phyloP scores from a whole-genome alignment of 2,329 filamentous ascomycete species.

The Biscogniauxia marginata region DNA sequence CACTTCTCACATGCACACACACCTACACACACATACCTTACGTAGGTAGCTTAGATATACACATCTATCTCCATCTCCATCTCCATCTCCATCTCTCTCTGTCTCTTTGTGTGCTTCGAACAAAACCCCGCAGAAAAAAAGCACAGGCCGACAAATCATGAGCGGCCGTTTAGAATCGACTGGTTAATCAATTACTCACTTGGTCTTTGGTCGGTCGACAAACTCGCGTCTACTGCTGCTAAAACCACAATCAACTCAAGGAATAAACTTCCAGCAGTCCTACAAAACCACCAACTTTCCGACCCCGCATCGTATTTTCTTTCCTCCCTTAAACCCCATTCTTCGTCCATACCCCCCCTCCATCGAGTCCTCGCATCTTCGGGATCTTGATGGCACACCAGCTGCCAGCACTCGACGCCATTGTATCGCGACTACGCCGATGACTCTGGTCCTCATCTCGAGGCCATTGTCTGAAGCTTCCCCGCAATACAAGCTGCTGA shows the following conservation, averaged over 20 bases:
- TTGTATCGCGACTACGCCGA: conserved; percentile 60
- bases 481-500: conserved; percentile 39
- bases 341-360: conserved; percentile 5
- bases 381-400: conserved; percentile 53
- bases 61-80: not conserved
- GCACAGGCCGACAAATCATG: not conserved
- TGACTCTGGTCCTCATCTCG: conserved; percentile 52
- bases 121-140: not conserved
- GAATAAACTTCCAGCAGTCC: conserved; percentile 11
- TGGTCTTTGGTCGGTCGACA: not conserved
- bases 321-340: conserved; percentile 4
- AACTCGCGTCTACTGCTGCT: not conserved
- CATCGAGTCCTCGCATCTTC: conserved; percentile 27
- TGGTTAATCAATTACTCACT: not conserved
- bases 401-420: conserved; percentile 44
- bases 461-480: conserved; percentile 48
- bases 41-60: not conserved
- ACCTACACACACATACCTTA: not conserved
- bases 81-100: not conserved
- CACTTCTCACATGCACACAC: not conserved
- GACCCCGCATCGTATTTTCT: conserved; percentile 18
- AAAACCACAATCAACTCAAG: not conserved
- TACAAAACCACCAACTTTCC: conserved; percentile 5
- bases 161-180: not conserved
- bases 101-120: conserved; percentile 1